Evolutionary conservation across 768 basidiomycete genomes (phyloP).

Genomic region (Kwoniella sp.): DNA sequence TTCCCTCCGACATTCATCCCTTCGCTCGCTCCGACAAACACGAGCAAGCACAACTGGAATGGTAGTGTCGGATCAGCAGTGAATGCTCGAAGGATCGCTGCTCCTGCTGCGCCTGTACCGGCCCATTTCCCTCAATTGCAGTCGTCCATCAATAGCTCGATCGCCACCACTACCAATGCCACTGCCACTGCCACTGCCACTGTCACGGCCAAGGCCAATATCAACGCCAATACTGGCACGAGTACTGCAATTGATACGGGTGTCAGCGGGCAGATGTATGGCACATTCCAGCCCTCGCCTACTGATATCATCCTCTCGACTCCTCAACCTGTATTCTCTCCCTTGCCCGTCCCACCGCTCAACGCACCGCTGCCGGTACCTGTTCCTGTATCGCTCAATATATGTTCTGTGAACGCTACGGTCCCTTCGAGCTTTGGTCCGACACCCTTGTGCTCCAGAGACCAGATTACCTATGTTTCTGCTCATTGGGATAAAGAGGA

Average conservation of each 20-base stretch:
- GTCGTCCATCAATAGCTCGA: not conserved
- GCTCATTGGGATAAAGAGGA: not conserved
- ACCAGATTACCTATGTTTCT: not conserved
- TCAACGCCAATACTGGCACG: too few species aligned
- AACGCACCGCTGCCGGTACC: not conserved
- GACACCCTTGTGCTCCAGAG: not conserved
- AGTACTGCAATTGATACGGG: not conserved
- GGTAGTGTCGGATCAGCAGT: not conserved
- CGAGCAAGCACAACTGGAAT: too few species aligned
- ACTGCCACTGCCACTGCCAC: not conserved
- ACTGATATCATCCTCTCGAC: not conserved
- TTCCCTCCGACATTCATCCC: not conserved
- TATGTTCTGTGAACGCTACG: not conserved
- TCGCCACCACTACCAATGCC: not conserved
- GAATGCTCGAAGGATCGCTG: constrained; percentile 15
- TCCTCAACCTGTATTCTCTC: not conserved
- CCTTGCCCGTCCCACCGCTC: not conserved
- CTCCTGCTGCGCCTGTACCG: constrained; percentile 23
- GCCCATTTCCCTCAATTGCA: constrained; percentile 3
- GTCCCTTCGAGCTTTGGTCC: not conserved
- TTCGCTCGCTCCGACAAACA: too few species aligned
- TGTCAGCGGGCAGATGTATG: not conserved
- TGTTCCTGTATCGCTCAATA: not conserved
- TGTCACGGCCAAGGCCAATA: not conserved
- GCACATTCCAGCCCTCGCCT: not conserved